Evolutionary conservation across 2,329 filamentous ascomycete genomes (phyloP).

Genomic region (Talaromyces sp.): DNA sequence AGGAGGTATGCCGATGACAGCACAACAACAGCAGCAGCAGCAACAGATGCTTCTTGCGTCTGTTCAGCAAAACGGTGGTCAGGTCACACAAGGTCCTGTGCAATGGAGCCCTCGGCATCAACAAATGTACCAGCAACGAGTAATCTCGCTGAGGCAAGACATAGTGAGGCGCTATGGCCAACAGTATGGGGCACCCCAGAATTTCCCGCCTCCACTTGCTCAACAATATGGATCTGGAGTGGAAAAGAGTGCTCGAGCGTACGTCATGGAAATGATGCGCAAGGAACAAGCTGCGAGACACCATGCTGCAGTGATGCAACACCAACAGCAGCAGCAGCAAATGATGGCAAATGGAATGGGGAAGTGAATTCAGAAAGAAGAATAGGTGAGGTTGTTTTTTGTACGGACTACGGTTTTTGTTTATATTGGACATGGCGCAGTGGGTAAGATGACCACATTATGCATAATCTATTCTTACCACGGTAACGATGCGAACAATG

Average conservation of each 20-base stretch:
- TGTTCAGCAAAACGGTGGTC: constrained; percentile 31
- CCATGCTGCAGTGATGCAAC: constrained; percentile 22
- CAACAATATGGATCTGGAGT: constrained; percentile 32
- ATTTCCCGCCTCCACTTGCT: constrained; percentile 33
- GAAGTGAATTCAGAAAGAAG: constrained; percentile 18
- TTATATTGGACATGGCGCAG: not conserved
- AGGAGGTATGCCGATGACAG: constrained; percentile 9
- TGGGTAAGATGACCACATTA: not conserved
- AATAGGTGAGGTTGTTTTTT: not conserved
- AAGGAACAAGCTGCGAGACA: constrained; percentile 27
- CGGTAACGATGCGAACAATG: not conserved
- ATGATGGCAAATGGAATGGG: constrained; percentile 39
- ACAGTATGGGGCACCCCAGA: constrained; percentile 33
- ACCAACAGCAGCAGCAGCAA: constrained; percentile 28
- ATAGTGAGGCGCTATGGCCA: constrained; percentile 30
- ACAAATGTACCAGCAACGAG: constrained; percentile 30
- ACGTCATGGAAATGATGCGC: constrained; percentile 32
- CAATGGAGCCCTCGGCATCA: constrained; percentile 27
- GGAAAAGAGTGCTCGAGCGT: constrained; percentile 32
- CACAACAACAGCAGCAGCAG: constrained; percentile 24
- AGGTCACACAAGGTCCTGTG: constrained; percentile 26
- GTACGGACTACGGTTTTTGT: not conserved
- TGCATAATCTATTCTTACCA: not conserved
- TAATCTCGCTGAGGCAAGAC: constrained; percentile 30
- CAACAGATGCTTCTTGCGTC: constrained; percentile 34